Evolutionary conservation across 129 eudicot genomes (phyloP).

Genomic region (Pittosporum tobira): DNA sequence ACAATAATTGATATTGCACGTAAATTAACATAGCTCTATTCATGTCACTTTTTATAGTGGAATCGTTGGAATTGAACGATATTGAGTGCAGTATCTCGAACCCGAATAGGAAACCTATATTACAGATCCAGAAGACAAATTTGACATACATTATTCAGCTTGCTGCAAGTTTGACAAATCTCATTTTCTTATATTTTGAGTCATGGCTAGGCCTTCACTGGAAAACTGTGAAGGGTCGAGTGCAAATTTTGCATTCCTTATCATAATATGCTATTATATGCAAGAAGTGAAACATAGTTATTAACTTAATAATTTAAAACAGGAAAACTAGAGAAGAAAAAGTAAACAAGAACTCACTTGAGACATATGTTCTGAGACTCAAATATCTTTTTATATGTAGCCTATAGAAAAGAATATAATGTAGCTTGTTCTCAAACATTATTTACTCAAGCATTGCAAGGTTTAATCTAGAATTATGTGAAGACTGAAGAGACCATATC

Average conservation of each 20-base stretch:
- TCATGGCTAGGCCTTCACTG: constrained; percentile 97
- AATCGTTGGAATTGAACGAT: constrained; percentile 66
- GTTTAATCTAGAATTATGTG: too few species aligned
- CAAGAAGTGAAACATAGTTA: constrained; percentile 1
- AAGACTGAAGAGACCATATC: too few species aligned
- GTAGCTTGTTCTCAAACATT: too few species aligned
- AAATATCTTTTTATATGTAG: too few species aligned
- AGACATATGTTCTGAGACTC: too few species aligned
- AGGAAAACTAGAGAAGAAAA: too few species aligned
- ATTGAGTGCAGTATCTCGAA: constrained; percentile 83
- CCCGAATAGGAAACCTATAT: constrained; percentile 86
- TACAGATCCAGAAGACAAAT: constrained; percentile 89
- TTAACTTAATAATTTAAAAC: too few species aligned
- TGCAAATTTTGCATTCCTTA: constrained; percentile 90
- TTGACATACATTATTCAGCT: constrained; percentile 85
- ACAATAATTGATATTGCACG: too few species aligned
- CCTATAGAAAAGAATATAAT: too few species aligned
- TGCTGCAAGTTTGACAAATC: constrained; percentile 86
- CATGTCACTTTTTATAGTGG: constrained; percentile 90
- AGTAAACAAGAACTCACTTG: too few species aligned
- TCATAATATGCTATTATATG: constrained; percentile 84
- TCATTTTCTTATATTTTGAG: constrained; percentile 80
- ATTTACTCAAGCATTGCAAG: too few species aligned
- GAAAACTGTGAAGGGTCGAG: constrained; percentile 82
- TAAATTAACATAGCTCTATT: too few species aligned